A percentile compares a stretch with the other conserved stretches of the same genome.
These are phyloP conservation scores for Fusarium solani-melongenae DNA, from an alignment of 2,329 filamentous ascomycete species.

Conservation along the genomic window DNA sequence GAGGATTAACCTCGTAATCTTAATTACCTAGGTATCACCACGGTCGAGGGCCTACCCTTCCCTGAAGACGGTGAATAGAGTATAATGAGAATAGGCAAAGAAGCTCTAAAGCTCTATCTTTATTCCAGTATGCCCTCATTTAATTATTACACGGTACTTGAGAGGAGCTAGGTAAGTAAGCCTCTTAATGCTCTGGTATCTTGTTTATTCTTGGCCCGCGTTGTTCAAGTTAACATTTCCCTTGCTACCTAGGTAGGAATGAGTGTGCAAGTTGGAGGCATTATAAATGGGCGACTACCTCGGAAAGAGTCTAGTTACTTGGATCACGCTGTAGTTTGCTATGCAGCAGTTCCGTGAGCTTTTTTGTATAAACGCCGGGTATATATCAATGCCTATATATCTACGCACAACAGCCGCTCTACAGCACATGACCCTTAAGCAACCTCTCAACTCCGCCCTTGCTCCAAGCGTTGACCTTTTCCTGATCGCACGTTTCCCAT, in stretches of 20 bases:
- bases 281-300: background rate
- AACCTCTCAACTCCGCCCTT: conserved; percentile 56
- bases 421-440: conserved; percentile 26
- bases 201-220: background rate
- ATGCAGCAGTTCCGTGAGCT: background rate
- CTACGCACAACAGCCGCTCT: background rate
- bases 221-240: background rate
- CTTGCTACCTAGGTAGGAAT: background rate
- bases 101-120: background rate
- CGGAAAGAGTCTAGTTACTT: background rate
- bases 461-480: conserved; percentile 76
- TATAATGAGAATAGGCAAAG: background rate
- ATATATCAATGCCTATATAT: conserved; percentile 14
- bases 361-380: conserved; percentile 29
- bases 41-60: background rate
- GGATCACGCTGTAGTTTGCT: background rate
- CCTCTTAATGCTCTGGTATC: background rate
- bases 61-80: background rate
- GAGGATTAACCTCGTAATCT: background rate
- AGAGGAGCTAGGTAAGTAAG: background rate
- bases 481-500: conserved; percentile 73
- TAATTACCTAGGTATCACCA: background rate
- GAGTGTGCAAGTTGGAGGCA: background rate
- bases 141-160: background rate
- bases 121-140: background rate